Base-by-base conservation (phyloP, 1,139 yeast genomes). In the Hyphopichia pseudoburtonii region DNA sequence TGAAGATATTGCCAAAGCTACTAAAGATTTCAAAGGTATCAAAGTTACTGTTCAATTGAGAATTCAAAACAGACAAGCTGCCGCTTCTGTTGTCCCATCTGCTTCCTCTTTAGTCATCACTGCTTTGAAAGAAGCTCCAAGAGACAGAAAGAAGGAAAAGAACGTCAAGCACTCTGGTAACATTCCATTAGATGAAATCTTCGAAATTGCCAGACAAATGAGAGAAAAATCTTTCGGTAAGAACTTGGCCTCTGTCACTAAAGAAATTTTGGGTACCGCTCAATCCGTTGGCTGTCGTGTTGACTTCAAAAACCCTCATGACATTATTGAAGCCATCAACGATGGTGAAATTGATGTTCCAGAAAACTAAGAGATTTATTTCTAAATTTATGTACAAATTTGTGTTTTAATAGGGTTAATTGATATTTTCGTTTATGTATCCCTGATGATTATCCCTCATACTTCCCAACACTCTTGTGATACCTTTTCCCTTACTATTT, bases 131-230 rank as follows among this genome's bases (percentile, higher is more conserved):
- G 99, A 92, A 81, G 90, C 99, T 63, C 96, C 96, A 70, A 90
- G 99, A 87, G 99, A 92, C 85, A 86, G 97, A 82, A 92, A 92
- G 95, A 92, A 92, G 95, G 98, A 92, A 73, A 92, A 92, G 94
- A 90, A 94, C 80, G 89, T 94, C 74, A 90, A 90, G 83, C 99
- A 92, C 88, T 84, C 84, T 70, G 99, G 99, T 79, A 92, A 89
- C 90, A 83, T 92, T 67, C 88, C 96, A 63, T 82, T 92, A 66
- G 96, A 90, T 64, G 97, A 92, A 78, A 86, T 92, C 75, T 82
- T 79, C 72, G 96, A 89, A 73, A 87, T 92, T 70, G 98, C 98
- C 64, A 92, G 97, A 79, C 84, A 83, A 70, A 92, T 92, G 97
- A 85, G 80, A 73, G 87, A 85, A 71, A 92, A 92, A 81, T 90